Evolutionary conservation across 2,329 filamentous ascomycete species (phyloP), one percentile per base, ranked within the genome.

Genomic region (Arthrinium puccinioides): DNA sequence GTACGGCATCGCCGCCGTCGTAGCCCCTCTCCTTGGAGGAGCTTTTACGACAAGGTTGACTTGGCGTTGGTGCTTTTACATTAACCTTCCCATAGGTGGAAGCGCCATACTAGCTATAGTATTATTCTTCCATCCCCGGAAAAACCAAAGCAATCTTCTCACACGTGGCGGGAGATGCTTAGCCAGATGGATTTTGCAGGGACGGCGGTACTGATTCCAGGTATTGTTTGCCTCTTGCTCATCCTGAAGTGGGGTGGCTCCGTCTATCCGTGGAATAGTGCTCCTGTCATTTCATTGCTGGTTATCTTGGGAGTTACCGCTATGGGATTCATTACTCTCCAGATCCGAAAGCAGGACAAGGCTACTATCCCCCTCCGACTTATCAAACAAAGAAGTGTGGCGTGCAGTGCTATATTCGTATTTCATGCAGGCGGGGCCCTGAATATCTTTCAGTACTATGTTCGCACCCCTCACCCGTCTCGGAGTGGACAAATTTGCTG

Each of bases 1-100:
- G 4, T 41, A 38, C 27, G 35, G 34, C 5, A 25, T 84, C 28
- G 78, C 81, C 3, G 76, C 72, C 15, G 74, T 76, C 14, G 63
- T 84, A 15, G 82, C 82, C 0, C 82, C 81, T 2, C 66, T 85
- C 9, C 24, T 37, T 14, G 82, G 82, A n/a, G 82, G 82, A 26
- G 69, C 75, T 19, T 82, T 87, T 50, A 81, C 80, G 0, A 64
- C 72, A 44, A 67, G 72, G 36, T 72, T 73, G 20, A 70, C 50
- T 8, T 85, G 82, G 82, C 63, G 81, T 32, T 84, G 79, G 79
- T 85, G 74, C 50, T 79, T 79, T 55, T 79, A 77, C 53, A 72
- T 86, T 55, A 86, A 87, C 55, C 51, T 72, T 19, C 68, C 67
- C 27, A 56, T 70, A 20, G 61, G 60, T 3, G 71, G 62, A 11